Evolutionary conservation across 2,329 filamentous ascomycete genomes (phyloP).

Genomic region (Chaetomiaceae sp.): DNA sequence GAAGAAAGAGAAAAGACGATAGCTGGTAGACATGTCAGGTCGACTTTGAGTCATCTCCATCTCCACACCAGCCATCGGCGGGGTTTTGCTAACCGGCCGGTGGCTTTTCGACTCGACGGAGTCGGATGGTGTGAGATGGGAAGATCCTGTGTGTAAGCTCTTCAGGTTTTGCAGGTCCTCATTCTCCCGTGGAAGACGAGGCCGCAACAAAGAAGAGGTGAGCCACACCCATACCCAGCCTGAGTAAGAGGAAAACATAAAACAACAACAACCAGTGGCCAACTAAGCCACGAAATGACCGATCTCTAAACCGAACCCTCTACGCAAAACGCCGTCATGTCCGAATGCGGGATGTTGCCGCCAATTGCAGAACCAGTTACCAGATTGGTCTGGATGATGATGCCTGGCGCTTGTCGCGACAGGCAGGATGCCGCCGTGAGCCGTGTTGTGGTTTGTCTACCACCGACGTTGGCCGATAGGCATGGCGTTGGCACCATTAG

Average conservation of each 20-base stretch:
- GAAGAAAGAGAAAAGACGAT: background rate
- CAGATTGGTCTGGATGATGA: conserved; percentile 4
- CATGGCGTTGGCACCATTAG: conserved; percentile 42
- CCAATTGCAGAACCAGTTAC: conserved; percentile 6
- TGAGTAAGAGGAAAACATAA: conserved; percentile 2
- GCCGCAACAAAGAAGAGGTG: background rate
- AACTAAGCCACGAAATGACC: conserved; percentile 14
- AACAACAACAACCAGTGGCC: conserved; percentile 7
- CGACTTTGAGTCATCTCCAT: background rate
- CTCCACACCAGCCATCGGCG: background rate
- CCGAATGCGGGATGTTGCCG: conserved; percentile 12
- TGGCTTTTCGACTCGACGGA: background rate
- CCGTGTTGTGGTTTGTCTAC: conserved; percentile 34
- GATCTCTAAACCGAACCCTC: conserved; percentile 19
- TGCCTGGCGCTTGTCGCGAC: background rate
- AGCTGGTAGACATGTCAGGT: background rate
- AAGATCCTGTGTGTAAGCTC: conserved; percentile 5
- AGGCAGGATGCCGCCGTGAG: background rate
- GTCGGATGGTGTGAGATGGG: background rate
- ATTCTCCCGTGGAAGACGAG: background rate
- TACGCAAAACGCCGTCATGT: conserved; percentile 18
- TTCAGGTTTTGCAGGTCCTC: background rate
- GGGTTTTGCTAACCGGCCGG: background rate
- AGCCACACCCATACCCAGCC: background rate
- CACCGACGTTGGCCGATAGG: conserved; percentile 49